Base-by-base conservation (phyloP, 805 yeast genomes). In the Candida hispaniensis region DNA sequence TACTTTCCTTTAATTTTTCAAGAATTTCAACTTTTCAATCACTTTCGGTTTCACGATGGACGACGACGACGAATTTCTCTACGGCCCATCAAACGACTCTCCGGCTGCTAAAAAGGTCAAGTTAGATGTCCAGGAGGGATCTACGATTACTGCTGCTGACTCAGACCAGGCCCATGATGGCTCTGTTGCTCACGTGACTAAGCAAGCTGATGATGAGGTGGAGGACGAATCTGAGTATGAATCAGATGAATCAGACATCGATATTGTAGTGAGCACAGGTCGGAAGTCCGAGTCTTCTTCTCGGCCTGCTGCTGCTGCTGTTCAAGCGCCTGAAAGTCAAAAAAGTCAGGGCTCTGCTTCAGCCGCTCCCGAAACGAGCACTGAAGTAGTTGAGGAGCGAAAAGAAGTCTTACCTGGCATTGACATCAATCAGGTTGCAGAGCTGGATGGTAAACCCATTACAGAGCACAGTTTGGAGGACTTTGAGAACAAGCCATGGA, bases 401-500 rank as follows among this genome's bases (percentile, higher is more conserved):
- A 26, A 21, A 39, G 26, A 27, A 5, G 44, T 48, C 13, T 43
- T 39, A 7, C 64, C 63, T 5, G 65, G 71, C 0, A 50, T 79
- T 10, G 85, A 82, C 47, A 66, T 83, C n/a, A 73, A 79, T 47
- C 69, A 70, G 25, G 74, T 79, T 12, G 93, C 83, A 2, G 73
- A 69, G 42, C 67, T 67, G 41, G 79, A 85, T 34, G 96, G 94
- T 3, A 67, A 72, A 46, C 93, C 94, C 4, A 63, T 91, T 30
- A 81, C 94, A 0, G 74, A 79, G 45, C 66, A 88, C 8, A 78
- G 80, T 41, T 66, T 88, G 7, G 88, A 79, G 41, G 78, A 75
- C 36, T 60, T 86, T 30, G 83, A 81, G 44, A 94, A 85, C 45
- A 93, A 93, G 60, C 99, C 99, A 6, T 91, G 99, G 99, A 71